These are phyloP conservation scores for Peronospora destructor DNA, from an alignment of 352 stramenopile species.

Conservation along the genomic window DNA sequence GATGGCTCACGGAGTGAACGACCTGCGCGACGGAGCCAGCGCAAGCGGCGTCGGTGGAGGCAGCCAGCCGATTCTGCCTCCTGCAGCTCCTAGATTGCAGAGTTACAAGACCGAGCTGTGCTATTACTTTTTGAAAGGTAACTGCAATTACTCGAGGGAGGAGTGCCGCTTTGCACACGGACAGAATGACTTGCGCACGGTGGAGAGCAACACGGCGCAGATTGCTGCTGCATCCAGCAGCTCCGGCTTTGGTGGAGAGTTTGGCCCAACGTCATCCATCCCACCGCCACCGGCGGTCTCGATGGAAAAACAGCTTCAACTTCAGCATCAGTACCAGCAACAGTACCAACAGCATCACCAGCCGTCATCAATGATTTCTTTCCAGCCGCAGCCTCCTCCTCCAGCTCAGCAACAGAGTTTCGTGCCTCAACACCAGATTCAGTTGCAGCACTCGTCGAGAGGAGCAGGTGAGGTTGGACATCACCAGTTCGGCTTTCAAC, in stretches of 20 bases:
- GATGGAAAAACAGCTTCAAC: slow-evolving; percentile 49
- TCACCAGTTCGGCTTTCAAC: slow-evolving; percentile 30
- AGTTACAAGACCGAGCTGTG: slow-evolving; percentile 88
- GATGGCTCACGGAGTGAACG: slow-evolving; percentile 69
- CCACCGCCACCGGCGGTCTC: slow-evolving; percentile 21
- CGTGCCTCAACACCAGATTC: slow-evolving; percentile 35
- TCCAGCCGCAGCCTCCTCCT: slow-evolving; percentile 24
- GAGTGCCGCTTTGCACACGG: slow-evolving; percentile 85
- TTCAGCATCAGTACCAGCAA: slow-evolving; percentile 63
- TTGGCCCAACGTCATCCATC: slow-evolving; percentile 20
- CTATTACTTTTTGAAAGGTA: slow-evolving; percentile 85
- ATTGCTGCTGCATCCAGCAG: slow-evolving; percentile 30
- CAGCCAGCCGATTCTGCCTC: slow-evolving; percentile 28
- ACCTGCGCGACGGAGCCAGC: slow-evolving; percentile 47
- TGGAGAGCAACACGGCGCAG: slow-evolving; percentile 78
- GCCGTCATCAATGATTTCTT: slow-evolving; percentile 31
- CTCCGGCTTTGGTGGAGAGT: slow-evolving; percentile 18
- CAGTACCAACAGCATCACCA: slow-evolving; percentile 42
- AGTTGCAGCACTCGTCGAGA: slow-evolving; percentile 26
- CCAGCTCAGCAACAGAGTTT: slow-evolving; percentile 28
- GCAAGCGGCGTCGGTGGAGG: slow-evolving; percentile 15
- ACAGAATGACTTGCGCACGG: slow-evolving; percentile 67
- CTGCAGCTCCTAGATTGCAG: slow-evolving; percentile 59
- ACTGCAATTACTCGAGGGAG: slow-evolving; percentile 85
- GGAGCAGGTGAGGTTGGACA: slow-evolving; percentile 11